These are phyloP conservation scores for Delonix regia DNA, from an alignment of 306 rosid species.

Conservation along the genomic window DNA sequence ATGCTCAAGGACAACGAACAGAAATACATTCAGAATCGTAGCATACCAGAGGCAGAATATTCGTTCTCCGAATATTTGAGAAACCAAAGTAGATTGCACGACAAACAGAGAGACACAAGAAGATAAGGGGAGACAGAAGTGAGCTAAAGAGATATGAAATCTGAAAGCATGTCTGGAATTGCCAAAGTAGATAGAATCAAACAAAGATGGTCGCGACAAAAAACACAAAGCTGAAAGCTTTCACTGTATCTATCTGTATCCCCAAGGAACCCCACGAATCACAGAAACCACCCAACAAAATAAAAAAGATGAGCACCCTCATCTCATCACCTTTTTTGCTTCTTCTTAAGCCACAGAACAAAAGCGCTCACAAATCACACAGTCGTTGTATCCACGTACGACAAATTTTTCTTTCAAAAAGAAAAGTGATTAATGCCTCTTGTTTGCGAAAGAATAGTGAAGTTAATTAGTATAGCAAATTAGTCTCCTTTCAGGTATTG, in stretches of 20 bases:
- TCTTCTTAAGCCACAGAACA: neutral
- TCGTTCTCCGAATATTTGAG: neutral
- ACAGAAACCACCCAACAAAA: too few species aligned
- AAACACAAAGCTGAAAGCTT: neutral
- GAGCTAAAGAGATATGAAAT: constrained; percentile 12
- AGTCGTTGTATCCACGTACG: neutral
- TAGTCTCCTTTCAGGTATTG: too few species aligned
- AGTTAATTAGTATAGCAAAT: too few species aligned
- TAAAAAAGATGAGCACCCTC: neutral
- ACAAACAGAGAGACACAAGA: constrained; percentile 8
- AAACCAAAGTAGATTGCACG: constrained; percentile 6
- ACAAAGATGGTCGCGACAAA: neutral
- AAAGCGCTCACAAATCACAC: neutral
- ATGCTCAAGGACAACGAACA: neutral
- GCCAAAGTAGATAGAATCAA: neutral
- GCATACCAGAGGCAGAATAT: neutral
- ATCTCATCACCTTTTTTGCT: too few species aligned
- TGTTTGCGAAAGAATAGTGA: neutral
- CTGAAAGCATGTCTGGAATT: neutral
- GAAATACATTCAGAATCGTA: neutral
- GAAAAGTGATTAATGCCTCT: neutral
- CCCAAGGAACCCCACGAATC: too few species aligned
- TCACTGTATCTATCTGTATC: neutral
- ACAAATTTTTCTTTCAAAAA: neutral
- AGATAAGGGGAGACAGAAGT: neutral